phyloP scores from a whole-genome alignment of 352 stramenopile species.

The Aphanomyces invadans region DNA sequence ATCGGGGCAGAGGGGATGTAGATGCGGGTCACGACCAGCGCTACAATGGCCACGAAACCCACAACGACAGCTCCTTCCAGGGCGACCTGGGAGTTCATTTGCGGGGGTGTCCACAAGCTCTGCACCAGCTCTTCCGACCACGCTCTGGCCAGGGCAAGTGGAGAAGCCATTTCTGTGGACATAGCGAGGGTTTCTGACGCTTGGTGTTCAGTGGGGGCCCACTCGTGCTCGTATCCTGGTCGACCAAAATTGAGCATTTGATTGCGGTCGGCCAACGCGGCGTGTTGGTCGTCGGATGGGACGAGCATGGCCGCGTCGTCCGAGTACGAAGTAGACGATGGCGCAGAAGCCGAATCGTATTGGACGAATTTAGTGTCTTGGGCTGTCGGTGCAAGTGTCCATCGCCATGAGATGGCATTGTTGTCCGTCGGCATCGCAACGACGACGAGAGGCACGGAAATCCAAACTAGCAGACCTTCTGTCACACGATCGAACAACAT shows the following conservation, averaged over 20 bases:
- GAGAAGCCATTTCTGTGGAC: background rate
- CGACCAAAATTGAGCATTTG: constrained; percentile 16
- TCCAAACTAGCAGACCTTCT: background rate
- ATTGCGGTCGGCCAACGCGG: constrained; percentile 2
- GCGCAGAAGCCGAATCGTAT: background rate
- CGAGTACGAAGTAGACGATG: background rate
- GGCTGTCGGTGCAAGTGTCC: background rate
- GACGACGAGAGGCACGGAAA: no score
- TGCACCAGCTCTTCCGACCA: background rate
- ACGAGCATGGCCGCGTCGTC: background rate
- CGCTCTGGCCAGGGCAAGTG: background rate
- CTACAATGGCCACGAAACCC: background rate
- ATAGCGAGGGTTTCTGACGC: background rate
- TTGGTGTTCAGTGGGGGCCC: constrained; percentile 1
- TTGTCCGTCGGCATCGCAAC: background rate
- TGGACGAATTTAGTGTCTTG: background rate
- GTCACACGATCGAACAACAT: background rate
- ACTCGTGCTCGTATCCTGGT: constrained; percentile 13
- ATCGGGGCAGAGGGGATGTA: background rate
- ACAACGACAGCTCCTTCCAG: background rate
- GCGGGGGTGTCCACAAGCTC: background rate
- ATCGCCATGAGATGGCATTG: background rate
- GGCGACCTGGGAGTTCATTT: background rate
- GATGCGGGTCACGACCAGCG: background rate
- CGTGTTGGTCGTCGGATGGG: background rate